Percentiles rank a stretch among this genome's conserved stretches.
phyloP scores from a whole-genome alignment of 768 basidiomycete genomes.

The Coprinellus micaceus region DNA sequence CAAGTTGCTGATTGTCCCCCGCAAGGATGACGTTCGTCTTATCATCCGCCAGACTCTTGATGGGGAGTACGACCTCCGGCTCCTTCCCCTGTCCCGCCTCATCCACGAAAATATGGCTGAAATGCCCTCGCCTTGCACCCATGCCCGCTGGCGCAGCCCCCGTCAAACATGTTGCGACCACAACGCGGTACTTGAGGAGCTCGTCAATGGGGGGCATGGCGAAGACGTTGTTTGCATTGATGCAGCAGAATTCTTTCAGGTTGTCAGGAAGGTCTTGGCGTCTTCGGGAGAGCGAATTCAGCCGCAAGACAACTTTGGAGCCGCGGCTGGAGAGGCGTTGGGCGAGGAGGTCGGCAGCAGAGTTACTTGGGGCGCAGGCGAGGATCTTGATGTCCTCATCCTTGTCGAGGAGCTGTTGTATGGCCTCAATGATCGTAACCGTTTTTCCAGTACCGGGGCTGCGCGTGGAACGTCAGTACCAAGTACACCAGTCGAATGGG shows the following conservation, averaged over 20 bases:
- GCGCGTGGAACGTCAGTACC: neutral
- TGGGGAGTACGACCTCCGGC: conserved; percentile 52
- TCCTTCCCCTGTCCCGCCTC: conserved; percentile 65
- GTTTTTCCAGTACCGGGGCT: conserved; percentile 71
- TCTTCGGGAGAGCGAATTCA: conserved; percentile 48
- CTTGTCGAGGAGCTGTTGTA: conserved; percentile 46
- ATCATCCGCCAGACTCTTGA: conserved; percentile 46
- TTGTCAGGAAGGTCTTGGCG: conserved; percentile 32
- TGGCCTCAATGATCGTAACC: conserved; percentile 60
- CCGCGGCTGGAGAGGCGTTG: conserved; percentile 36
- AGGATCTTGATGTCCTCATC: conserved; percentile 46
- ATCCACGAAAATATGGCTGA: conserved; percentile 58
- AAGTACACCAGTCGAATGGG: neutral
- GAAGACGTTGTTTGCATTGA: conserved; percentile 41
- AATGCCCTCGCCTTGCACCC: conserved; percentile 51
- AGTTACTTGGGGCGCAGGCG: conserved; percentile 67
- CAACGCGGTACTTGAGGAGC: conserved; percentile 44
- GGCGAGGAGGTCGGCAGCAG: conserved; percentile 52
- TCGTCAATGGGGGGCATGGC: conserved; percentile 39
- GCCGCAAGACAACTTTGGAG: conserved; percentile 42
- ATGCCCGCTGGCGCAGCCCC: conserved; percentile 45
- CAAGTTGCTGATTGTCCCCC: conserved; percentile 62
- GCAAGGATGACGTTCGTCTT: conserved; percentile 53
- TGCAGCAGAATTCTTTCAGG: conserved; percentile 35
- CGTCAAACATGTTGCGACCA: conserved; percentile 57